Base-by-base conservation (phyloP, 441 rosid species). In the Erodium trifolium region DNA sequence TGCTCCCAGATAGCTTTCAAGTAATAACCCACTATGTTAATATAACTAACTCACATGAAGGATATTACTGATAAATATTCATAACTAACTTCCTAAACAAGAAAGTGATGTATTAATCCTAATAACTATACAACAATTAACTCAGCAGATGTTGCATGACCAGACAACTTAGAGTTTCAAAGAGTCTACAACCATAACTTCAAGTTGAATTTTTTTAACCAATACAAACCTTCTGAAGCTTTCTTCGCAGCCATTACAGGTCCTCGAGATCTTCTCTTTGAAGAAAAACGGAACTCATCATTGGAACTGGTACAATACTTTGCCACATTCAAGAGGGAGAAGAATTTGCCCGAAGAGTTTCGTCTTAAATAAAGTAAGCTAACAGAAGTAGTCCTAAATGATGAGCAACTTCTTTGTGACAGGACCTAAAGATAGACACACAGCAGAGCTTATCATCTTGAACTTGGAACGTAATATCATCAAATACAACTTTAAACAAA, bases 221-320 rank as follows among this genome's bases (percentile, higher is more conserved):
- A 13, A 23, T 27, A 68, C 73, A 67, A 68, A 89, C 97, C 97
- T 83, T 82, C 80, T 39, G 95, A 67, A 29, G 88, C 83, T 78
- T 85, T 94, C 80, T 91, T 94, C 7, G 94, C 96, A n/a, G 96
- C 91, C 97, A 90, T 87, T 31, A 87, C 89, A 23, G 96, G 96
- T 39, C 97, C 96, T 71, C 96, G 84, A 64, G 99, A 83, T 83
- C 99, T 83, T 75, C 92, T 72, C 76, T 90, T 90, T 9, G 97
- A 93, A 19, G 82, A 79, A 80, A 78, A 78, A 76, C 37, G 72
- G 73, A 81, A 78, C 68, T 86, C 86, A 13, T 74, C 78, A 55
- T 73, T 59, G 0, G 88, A 76, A 68, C 64, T 74, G 59, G 80
- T 78, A 72, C 88, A 86, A 77, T 73, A 80, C 47, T 67, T 72